Base-by-base conservation (phyloP, 495 filamentous ascomycete species). In the Mycothermus thermophilus region DNA sequence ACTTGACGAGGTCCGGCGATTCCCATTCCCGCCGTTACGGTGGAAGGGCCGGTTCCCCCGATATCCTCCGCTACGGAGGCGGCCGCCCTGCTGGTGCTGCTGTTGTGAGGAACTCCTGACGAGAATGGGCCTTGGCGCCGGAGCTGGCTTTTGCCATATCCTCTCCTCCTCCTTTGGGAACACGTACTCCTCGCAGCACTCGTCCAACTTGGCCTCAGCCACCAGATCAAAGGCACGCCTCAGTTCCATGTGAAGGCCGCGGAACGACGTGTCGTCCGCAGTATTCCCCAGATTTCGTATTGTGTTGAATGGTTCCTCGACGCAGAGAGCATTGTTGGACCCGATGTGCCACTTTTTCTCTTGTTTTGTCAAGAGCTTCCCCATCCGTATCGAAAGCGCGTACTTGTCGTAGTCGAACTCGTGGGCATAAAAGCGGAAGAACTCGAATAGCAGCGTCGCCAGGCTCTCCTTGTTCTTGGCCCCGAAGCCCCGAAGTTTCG, bases 301-400 rank as follows among this genome's bases (percentile, higher is more conserved):
- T 18, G 69, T 79, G 47, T 93, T 97, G 65, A 97, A 97, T 2
- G 90, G 92, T 51, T 97, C 90, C 52, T 97, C 92, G 17, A 96
- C 80, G 52, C 90, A 95, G 29, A 97, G 69, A 29, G 77, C 70
- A 48, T 93, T 87, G 48, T 86, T 80, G 34, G 74, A 59, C 44
- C 71, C 62, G 32, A 80, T 51, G 47, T 80, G 70, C 90, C 90
- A 96, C 3, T 71, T 72, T 61, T 96, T 97, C 32, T 76, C 81
- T 39, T 74, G 68, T 54, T 94, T 92, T 8, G 77, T 78, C n/a
- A 95, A 58, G 36, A 88, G 58, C 42, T 66, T 77, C 9, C 86
- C 90, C 41, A 80, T 69, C n/a, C 87, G 74, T 35, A 97, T 80
- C 2, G 90, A 97, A 18, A 96, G 64, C 8, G 81, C 87, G 35